Evolutionary conservation across 768 basidiomycete species (phyloP), one percentile per base, ranked within the genome.

Genomic region (Mycena filopes): DNA sequence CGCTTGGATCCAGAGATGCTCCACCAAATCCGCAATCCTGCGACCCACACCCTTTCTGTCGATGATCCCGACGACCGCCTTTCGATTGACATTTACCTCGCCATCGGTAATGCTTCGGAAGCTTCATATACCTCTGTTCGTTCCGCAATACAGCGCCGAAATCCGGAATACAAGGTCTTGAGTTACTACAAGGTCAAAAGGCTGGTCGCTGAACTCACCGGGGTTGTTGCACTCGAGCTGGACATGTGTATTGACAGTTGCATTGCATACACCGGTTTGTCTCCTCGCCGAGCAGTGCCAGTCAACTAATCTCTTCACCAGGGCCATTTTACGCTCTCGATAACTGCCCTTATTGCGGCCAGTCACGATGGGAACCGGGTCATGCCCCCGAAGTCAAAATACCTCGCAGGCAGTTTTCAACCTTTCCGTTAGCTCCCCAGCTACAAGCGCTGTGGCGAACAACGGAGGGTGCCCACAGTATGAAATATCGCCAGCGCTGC

Each of bases 231-330:
- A 0, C 40, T 84, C 0, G 13, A 48, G 0, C 50, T 75, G 4
- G 76, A 84, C 59, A 85, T 85, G 82, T 86, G 84, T 43, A 62
- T 73, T 1, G 76, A 83, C 6, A 74, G 74, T 0, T 86, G 84
- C 62, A 29, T 75, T n/a, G 79, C 77, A 0, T 86, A 74, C 55
- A 81, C 78, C 0, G 81, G 83, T 0, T 9, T n/a, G 41, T n/a
- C 41, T n/a, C 18, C 15, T 42, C n/a, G 15, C 15, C 41, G 6
- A 16, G 16, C 41, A 42, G 41, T 42, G 41, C 41, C n/a, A 18
- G n/a, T 42, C 5, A 42, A 42, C n/a, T 42, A 42, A 13, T n/a
- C n/a, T n/a, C n/a, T n/a, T n/a, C n/a, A n/a, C 8, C 18, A 25
- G 45, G 48, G 18, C 80, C 79, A 0, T 80, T 73, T 23, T 50